Evolutionary conservation across 371 early-diverging fungal genomes (phyloP).

Genomic region (Mucor piriformis): DNA sequence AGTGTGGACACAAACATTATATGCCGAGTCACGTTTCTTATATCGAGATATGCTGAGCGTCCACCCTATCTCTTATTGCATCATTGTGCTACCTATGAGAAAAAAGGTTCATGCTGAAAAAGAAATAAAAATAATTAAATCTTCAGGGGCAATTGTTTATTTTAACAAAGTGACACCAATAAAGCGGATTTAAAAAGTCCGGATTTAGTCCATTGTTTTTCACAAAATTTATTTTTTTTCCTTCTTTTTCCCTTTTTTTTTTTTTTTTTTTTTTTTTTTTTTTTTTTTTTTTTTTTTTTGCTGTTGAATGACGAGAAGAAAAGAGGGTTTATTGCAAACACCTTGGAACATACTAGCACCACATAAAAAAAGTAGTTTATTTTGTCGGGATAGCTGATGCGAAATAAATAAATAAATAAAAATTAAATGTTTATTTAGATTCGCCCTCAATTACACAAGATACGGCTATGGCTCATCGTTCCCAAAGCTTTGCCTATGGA

Average conservation of each 20-base stretch:
- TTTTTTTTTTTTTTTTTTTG: background rate
- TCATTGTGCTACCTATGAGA: too few species aligned
- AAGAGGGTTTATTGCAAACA: constrained; percentile 8
- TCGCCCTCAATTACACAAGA: constrained; percentile 12
- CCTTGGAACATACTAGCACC: constrained; percentile 21
- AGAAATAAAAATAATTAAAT: background rate
- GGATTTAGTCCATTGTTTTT: constrained; percentile 19
- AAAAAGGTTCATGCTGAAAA: too few species aligned
- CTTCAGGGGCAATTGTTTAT: constrained; percentile 9
- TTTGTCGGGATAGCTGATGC: background rate
- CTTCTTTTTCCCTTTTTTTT: constrained; percentile 5
- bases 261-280: constrained; percentile 2
- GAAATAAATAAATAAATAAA: background rate
- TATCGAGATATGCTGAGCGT: too few species aligned
- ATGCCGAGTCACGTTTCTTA: too few species aligned
- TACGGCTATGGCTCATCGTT: constrained; percentile 33
- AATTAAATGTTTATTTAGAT: background rate
- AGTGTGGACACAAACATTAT: too few species aligned
- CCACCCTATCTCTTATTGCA: too few species aligned
- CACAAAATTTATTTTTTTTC: constrained; percentile 1
- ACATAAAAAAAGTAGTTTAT: constrained; percentile 4
- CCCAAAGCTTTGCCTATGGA: constrained; percentile 39
- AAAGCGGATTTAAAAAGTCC: constrained; percentile 13
- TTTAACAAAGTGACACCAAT: constrained; percentile 14
- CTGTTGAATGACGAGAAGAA: constrained; percentile 19